Conservation (phyloP, 495 filamentous ascomycete species). For the Xylaria palmicola region DNA sequence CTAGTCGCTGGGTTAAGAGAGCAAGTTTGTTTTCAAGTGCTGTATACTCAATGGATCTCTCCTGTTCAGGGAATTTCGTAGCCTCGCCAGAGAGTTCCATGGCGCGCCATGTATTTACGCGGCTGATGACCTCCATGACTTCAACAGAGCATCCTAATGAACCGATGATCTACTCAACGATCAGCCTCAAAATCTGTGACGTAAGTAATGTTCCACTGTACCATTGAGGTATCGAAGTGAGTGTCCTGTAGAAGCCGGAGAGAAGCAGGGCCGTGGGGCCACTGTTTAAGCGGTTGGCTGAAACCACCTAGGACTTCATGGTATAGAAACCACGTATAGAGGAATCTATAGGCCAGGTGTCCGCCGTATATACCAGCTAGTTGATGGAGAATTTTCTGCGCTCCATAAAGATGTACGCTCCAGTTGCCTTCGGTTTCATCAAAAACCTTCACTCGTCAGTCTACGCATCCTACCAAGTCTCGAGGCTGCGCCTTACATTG, state of each 20-base stretch:
- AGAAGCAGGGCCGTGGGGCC: conserved; percentile 25
- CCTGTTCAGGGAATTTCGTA: conserved; percentile 13
- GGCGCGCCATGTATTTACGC: conserved; percentile 30
- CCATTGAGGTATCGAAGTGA: conserved; percentile 31
- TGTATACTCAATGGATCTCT: conserved; percentile 23
- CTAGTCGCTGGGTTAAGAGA: conserved; percentile 25
- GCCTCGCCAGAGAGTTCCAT: conserved; percentile 20
- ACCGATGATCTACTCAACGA: conserved; percentile 29
- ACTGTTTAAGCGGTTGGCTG: conserved; percentile 29
- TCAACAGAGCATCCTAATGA: conserved; percentile 38
- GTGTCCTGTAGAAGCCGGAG: conserved; percentile 26
- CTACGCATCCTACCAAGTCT: neutral
- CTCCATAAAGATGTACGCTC: conserved; percentile 33
- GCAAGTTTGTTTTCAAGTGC: conserved; percentile 23
- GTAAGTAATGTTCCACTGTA: conserved; percentile 4
- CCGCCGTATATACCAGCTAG: conserved; percentile 27
- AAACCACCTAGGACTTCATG: conserved; percentile 37
- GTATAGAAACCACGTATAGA: conserved; percentile 39
- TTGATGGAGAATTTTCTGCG: conserved; percentile 30
- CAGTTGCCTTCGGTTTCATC: conserved; percentile 39
- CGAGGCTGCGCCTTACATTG: conserved; percentile 25
- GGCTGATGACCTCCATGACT: conserved; percentile 34
- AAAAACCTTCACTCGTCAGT: conserved; percentile 31
- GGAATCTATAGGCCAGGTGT: conserved; percentile 27
- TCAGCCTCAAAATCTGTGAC: conserved; percentile 4